Evolutionary conservation across 257 asterid species (phyloP), one percentile per base, ranked within the genome.

Genomic region (Solanum phureja): DNA sequence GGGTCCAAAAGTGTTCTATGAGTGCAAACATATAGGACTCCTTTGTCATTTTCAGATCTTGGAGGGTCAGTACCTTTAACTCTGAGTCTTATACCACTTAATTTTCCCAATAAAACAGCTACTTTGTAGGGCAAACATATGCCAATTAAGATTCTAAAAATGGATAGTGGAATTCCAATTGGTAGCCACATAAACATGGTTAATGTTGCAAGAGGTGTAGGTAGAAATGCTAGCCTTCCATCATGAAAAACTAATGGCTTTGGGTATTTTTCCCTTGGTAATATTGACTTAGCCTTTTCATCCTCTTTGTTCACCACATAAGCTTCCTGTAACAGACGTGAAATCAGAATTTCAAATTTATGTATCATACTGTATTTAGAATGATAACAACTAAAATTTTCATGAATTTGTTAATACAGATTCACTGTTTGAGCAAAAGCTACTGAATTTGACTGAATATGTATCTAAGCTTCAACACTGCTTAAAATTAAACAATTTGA

Each of bases 1-100:
- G 99, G 98, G 86, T 97, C 99, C 0, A 95, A 44, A 27, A 97
- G 94, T 23, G 98, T 95, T 27, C 98, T 88, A 93, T 97, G 99
- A 4, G 94, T 84, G 93, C 99, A 95, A 31, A 97, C 98, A 84
- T 92, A 97, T 87, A 97, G 94, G 0, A 92, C 94, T 9, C 97
- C 97, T 88, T 89, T 91, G 23, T 89, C 89, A 16, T 77, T 79
- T 11, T 56, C 84, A 3, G 94, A 58, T 40, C 38, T 88, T n/a
- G 11, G 87, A 4, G 91, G 90, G 23, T 90, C 88, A 8, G 8
- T 3, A 27, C 95, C 96, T 68, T 91, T 89, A 7, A 94, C 31
- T 8, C 86, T 84, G 13, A 95, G 69, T 82, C 49, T 38, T 24
- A 94, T 83, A 12, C 98, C 99, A 44, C 91, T 94, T 33, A 89